Conservation (phyloP, 768 basidiomycete genomes). For the Coprinopsis marcescibilis region DNA sequence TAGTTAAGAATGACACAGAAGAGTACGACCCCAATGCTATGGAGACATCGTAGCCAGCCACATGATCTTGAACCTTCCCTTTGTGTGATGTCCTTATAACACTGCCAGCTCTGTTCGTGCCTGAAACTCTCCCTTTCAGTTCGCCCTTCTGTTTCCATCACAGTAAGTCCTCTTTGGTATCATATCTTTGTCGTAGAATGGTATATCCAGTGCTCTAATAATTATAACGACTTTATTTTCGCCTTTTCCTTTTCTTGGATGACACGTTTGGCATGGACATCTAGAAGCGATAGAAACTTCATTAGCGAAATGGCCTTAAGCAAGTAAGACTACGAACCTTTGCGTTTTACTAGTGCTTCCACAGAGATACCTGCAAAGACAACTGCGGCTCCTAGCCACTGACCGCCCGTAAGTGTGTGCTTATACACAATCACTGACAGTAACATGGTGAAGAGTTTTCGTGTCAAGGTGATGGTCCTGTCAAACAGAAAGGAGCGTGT, state of each 20-base stretch:
- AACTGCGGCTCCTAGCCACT: slow-evolving; percentile 88
- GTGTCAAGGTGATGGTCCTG: slow-evolving; percentile 91
- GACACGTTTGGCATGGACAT: slow-evolving; percentile 75
- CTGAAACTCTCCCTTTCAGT: too few species aligned
- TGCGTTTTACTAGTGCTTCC: slow-evolving; percentile 87
- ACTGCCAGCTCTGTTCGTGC: too few species aligned
- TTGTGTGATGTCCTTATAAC: slow-evolving; percentile 7
- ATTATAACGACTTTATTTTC: slow-evolving; percentile 70
- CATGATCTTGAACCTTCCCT: not conserved
- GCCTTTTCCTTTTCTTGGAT: slow-evolving; percentile 81
- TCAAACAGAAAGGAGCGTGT: too few species aligned
- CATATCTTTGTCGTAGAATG: not conserved
- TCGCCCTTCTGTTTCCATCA: slow-evolving; percentile 1
- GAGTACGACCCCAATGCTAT: slow-evolving; percentile 41
- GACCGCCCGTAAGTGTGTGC: slow-evolving; percentile 75
- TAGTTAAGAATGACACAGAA: slow-evolving; percentile 29
- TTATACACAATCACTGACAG: slow-evolving; percentile 90
- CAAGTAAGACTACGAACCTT: slow-evolving; percentile 43
- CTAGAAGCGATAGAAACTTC: slow-evolving; percentile 30
- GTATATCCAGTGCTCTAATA: slow-evolving; percentile 16
- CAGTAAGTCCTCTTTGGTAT: slow-evolving; percentile 9
- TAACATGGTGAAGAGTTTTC: slow-evolving; percentile 98
- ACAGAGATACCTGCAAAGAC: slow-evolving; percentile 96
- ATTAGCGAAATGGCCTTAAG: slow-evolving; percentile 5
- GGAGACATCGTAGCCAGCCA: slow-evolving; percentile 31